Evolutionary conservation across 2,329 filamentous ascomycete genomes (phyloP).

Genomic region (Tolypocladium sp.): DNA sequence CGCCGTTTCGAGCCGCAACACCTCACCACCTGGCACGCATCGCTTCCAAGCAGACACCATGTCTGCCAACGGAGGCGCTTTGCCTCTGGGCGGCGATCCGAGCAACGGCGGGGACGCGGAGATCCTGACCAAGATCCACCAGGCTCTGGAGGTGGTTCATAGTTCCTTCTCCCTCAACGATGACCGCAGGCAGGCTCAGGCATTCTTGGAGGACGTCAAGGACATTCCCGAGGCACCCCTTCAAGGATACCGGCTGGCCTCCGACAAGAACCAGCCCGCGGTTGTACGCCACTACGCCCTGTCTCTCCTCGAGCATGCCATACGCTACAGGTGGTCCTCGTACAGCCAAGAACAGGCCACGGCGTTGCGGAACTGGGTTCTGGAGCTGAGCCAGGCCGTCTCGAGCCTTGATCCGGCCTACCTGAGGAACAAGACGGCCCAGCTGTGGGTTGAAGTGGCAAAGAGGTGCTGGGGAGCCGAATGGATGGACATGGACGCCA

Average conservation of each 20-base stretch:
- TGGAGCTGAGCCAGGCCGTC: constrained; percentile 67
- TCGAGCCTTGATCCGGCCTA: constrained; percentile 68
- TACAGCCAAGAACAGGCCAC: constrained; percentile 60
- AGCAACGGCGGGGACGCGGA: constrained; percentile 29
- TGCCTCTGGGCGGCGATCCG: constrained; percentile 19
- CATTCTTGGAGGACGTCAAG: constrained; percentile 82
- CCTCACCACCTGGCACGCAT: constrained; percentile 1
- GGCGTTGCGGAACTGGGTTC: constrained; percentile 65
- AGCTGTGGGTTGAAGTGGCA: constrained; percentile 89
- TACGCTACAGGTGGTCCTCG: constrained; percentile 75
- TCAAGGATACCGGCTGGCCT: constrained; percentile 76
- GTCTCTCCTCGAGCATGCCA: constrained; percentile 80
- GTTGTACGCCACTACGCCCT: constrained; percentile 90
- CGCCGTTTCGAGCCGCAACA: constrained; percentile 5
- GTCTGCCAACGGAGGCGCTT: constrained; percentile 26
- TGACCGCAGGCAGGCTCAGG: constrained; percentile 70
- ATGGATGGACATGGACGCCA: constrained; percentile 90
- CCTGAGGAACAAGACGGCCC: constrained; percentile 85
- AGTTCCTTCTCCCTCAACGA: constrained; percentile 72
- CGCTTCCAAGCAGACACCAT: constrained; percentile 12
- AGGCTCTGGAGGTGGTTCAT: constrained; percentile 83
- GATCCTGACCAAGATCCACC: constrained; percentile 60
- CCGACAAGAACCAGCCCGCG: constrained; percentile 63
- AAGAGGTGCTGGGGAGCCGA: constrained; percentile 88
- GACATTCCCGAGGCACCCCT: constrained; percentile 68